These are phyloP conservation scores for Ogataea pini DNA, from an alignment of 805 yeast genomes.

Conservation along the genomic window DNA sequence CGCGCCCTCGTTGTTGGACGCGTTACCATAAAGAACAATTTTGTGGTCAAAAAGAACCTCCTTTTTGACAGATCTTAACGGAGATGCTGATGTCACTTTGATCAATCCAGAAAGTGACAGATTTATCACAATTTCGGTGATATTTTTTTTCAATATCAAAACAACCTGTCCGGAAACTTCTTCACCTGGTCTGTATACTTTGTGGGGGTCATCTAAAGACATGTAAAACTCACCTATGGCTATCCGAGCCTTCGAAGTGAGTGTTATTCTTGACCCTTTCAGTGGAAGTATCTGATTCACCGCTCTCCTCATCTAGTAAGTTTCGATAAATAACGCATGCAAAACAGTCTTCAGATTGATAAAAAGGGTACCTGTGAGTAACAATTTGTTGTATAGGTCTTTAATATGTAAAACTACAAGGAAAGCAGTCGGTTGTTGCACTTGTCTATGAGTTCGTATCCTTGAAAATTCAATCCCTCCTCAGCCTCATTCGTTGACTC, in stretches of 20 bases:
- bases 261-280: slow-evolving; percentile 25
- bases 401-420: not conserved
- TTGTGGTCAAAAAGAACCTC: slow-evolving; percentile 58
- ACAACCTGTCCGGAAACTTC: slow-evolving; percentile 64
- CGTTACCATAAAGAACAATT: slow-evolving; percentile 56
- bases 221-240: slow-evolving; percentile 66
- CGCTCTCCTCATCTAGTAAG: slow-evolving; percentile 47
- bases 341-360: not conserved
- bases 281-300: slow-evolving; percentile 47
- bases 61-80: slow-evolving; percentile 50
- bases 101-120: slow-evolving; percentile 58
- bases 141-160: slow-evolving; percentile 54
- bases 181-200: slow-evolving; percentile 79
- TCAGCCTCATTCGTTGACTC: not conserved
- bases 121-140: slow-evolving; percentile 53
- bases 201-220: slow-evolving; percentile 71
- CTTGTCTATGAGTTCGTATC: not conserved
- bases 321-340: not conserved
- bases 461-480: not conserved
- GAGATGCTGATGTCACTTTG: slow-evolving; percentile 53
- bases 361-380: not conserved
- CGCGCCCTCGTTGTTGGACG: slow-evolving; percentile 24
- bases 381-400: not conserved
- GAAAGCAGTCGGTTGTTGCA: not conserved
- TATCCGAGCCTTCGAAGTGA: slow-evolving; percentile 23